Evolutionary conservation across 768 basidiomycete species (phyloP).

Genomic region (Stropharia rugosoannulata): DNA sequence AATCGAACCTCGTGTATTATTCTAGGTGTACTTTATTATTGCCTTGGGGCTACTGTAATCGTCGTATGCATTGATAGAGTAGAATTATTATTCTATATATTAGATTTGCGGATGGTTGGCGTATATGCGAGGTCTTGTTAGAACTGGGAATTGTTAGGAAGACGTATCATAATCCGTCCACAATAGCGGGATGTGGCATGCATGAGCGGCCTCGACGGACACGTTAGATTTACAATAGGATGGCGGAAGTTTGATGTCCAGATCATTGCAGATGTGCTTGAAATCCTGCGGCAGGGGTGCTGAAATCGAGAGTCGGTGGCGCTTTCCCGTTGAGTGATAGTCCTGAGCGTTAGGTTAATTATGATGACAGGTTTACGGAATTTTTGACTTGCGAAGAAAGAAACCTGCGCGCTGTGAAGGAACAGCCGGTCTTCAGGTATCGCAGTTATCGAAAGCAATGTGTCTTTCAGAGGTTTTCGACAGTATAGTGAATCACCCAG

Average conservation of each 20-base stretch:
- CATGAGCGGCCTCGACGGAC: background rate
- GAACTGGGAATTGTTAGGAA: background rate
- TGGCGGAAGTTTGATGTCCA: slow-evolving; percentile 37
- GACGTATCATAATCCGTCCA: background rate
- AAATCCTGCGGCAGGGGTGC: slow-evolving; percentile 64
- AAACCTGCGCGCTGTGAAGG: slow-evolving; percentile 58
- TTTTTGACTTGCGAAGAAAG: slow-evolving; percentile 47
- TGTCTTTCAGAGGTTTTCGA: slow-evolving; percentile 25
- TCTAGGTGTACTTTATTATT: background rate
- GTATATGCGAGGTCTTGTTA: background rate
- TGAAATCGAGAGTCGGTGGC: slow-evolving; percentile 49
- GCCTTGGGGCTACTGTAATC: background rate
- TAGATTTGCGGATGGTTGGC: too few relatives aligned
- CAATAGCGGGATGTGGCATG: too few relatives aligned
- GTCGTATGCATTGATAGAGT: too few relatives aligned
- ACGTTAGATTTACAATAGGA: background rate
- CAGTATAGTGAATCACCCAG: slow-evolving; percentile 61
- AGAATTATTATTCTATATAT: too few relatives aligned
- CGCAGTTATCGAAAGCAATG: slow-evolving; percentile 21
- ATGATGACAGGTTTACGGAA: background rate
- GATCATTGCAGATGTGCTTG: slow-evolving; percentile 43
- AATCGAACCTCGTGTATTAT: background rate
- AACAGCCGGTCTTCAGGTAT: slow-evolving; percentile 52
- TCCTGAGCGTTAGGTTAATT: slow-evolving; percentile 34
- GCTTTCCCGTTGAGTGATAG: slow-evolving; percentile 47